These are phyloP conservation scores for Cymbopogon citratus DNA, from an alignment of 176 grass and related monocot species.

Conservation along the genomic window DNA sequence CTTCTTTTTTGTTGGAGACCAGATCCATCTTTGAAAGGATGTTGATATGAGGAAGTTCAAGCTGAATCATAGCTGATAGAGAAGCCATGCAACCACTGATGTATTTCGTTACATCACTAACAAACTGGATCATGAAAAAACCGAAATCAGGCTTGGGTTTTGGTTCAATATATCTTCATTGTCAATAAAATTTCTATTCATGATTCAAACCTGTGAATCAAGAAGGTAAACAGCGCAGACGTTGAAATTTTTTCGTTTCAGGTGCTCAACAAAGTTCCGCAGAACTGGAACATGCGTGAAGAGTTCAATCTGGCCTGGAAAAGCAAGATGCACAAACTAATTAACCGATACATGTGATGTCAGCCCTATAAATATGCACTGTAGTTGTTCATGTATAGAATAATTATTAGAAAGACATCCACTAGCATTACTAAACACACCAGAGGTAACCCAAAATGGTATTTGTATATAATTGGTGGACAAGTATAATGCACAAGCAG, in stretches of 20 bases:
- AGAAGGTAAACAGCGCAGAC: slow-evolving; percentile 86
- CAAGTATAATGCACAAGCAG: background rate
- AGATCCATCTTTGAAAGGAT: slow-evolving; percentile 99
- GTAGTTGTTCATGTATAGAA: background rate
- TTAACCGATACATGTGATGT: slow-evolving; percentile 8
- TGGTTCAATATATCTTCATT: background rate
- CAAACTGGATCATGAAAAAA: slow-evolving; percentile 53
- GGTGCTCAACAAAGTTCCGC: slow-evolving; percentile 79
- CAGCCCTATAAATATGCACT: background rate
- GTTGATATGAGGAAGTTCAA: slow-evolving; percentile 96
- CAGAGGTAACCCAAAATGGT: slow-evolving; percentile 1
- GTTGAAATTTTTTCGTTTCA: slow-evolving; percentile 85
- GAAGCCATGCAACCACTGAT: slow-evolving; percentile 97
- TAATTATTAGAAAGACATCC: background rate
- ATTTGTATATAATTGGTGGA: background rate
- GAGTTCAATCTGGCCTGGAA: slow-evolving; percentile 94
- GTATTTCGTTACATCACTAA: slow-evolving; percentile 95
- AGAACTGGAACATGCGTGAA: slow-evolving; percentile 93
- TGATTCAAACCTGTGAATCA: slow-evolving; percentile 83
- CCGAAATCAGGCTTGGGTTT: background rate
- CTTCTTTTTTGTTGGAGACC: slow-evolving; percentile 78
- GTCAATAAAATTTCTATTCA: background rate
- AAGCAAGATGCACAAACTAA: slow-evolving; percentile 24
- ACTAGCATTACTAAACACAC: slow-evolving; percentile 5
- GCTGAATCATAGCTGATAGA: slow-evolving; percentile 97